These are phyloP conservation scores for Porodaedalea pini DNA, from an alignment of 1,284 basidiomycete species.

Conservation along the genomic window DNA sequence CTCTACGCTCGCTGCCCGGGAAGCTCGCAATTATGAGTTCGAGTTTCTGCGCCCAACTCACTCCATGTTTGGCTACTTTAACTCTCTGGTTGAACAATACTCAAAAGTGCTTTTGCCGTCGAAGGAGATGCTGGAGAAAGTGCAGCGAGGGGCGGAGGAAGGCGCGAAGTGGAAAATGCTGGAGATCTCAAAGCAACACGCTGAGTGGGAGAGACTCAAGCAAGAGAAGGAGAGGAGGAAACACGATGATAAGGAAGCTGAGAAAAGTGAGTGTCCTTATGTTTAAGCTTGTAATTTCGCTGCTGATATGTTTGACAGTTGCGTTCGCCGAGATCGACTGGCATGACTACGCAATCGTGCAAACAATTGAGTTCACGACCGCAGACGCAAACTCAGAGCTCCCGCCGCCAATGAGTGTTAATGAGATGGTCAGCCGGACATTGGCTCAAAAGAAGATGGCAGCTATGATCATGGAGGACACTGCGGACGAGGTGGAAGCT, in stretches of 20 bases:
- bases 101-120: constrained; percentile 85
- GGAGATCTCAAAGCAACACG: constrained; percentile 73
- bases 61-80: constrained; percentile 95
- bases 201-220: constrained; percentile 85
- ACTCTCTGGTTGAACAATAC: constrained; percentile 96
- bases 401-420: constrained; percentile 91
- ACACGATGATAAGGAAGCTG: constrained; percentile 87
- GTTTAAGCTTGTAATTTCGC: constrained; percentile 10
- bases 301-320: constrained; percentile 40
- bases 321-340: constrained; percentile 98
- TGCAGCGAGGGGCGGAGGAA: constrained; percentile 61
- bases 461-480: constrained; percentile 96
- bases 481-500: constrained; percentile 79
- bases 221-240: constrained; percentile 83
- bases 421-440: constrained; percentile 95
- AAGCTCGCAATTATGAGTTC: constrained; percentile 96
- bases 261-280: constrained; percentile 57
- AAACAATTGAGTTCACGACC: constrained; percentile 97
- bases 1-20: constrained; percentile 78
- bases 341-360: constrained; percentile 99
- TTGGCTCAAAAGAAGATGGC: constrained; percentile 97
- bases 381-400: constrained; percentile 89
- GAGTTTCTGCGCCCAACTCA: constrained; percentile 96
- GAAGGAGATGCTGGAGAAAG: constrained; percentile 66
- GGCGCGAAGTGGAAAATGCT: constrained; percentile 74